phyloP scores from a whole-genome alignment of 2,329 filamentous ascomycete genomes.

The Fulvia fulva region DNA sequence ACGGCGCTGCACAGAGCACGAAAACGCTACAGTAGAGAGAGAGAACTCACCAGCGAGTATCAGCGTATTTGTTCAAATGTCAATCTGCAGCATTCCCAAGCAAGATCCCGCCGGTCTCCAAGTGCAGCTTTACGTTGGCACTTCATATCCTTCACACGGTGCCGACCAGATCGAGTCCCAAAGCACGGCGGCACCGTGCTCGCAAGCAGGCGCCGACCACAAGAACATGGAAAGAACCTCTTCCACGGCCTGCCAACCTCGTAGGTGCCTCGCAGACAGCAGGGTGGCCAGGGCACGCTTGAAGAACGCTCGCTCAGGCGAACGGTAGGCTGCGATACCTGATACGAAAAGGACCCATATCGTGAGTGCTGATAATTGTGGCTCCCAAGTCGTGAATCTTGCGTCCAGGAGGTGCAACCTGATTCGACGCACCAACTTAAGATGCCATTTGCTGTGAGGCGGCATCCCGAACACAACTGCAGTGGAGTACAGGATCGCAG shows the following conservation, averaged over 20 bases:
- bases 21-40: too few relatives aligned
- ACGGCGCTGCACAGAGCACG: too few relatives aligned
- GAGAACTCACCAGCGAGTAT: too few relatives aligned
- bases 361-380: not conserved
- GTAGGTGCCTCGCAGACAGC: not conserved
- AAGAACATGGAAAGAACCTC: not conserved
- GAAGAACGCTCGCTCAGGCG: not conserved
- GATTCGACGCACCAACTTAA: not conserved
- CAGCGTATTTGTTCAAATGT: too few relatives aligned
- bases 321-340: not conserved
- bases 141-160: not conserved
- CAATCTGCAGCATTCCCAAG: too few relatives aligned
- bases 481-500: not conserved
- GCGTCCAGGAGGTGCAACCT: not conserved
- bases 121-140: too few relatives aligned
- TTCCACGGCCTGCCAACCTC: not conserved
- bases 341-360: not conserved
- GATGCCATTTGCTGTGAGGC: not conserved
- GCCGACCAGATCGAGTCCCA: not conserved
- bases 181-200: not conserved
- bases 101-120: too few relatives aligned
- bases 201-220: not conserved
- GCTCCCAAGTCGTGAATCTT: not conserved
- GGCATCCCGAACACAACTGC: not conserved
- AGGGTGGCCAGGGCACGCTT: not conserved